phyloP scores from a whole-genome alignment of 495 filamentous ascomycete species.

The Ramalina intermedia region DNA sequence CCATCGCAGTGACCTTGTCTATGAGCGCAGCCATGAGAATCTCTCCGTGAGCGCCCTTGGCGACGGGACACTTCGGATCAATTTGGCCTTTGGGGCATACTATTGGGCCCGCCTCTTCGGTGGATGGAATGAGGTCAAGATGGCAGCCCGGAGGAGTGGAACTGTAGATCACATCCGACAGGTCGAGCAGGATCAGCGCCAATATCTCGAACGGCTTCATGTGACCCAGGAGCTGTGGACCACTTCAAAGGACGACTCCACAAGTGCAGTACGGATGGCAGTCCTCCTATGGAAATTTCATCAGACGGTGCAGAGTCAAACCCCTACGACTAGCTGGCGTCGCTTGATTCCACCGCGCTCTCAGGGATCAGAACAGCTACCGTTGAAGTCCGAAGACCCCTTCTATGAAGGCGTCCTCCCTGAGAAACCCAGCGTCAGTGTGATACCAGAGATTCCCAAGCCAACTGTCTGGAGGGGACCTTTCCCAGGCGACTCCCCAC shows the following conservation, averaged over 20 bases:
- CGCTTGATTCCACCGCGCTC: conserved; percentile 30
- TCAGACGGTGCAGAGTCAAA: conserved; percentile 27
- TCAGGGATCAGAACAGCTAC: neutral
- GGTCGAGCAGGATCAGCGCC: conserved; percentile 25
- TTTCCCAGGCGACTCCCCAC: neutral
- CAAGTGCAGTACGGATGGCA: conserved; percentile 23
- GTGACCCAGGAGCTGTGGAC: conserved; percentile 38
- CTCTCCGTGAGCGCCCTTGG: conserved; percentile 1
- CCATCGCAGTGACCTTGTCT: neutral
- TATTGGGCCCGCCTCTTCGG: conserved; percentile 38
- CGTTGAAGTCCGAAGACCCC: conserved; percentile 3
- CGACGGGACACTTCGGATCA: conserved; percentile 6
- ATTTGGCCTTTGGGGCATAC: conserved; percentile 29
- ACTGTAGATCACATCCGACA: conserved; percentile 22
- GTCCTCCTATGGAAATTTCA: conserved; percentile 41
- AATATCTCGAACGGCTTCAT: conserved; percentile 29
- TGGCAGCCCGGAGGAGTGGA: conserved; percentile 23
- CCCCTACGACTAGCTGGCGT: conserved; percentile 39
- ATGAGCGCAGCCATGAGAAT: neutral
- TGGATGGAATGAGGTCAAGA: conserved; percentile 26
- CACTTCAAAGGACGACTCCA: conserved; percentile 1
- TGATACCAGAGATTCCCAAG: too few species aligned
- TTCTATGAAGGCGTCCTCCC: too few species aligned
- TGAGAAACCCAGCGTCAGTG: too few species aligned
- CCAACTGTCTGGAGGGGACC: too few species aligned